Evolutionary conservation across 306 rosid species (phyloP), one percentile per base, ranked within the genome.

Genomic region (Styphnolobium japonicum): DNA sequence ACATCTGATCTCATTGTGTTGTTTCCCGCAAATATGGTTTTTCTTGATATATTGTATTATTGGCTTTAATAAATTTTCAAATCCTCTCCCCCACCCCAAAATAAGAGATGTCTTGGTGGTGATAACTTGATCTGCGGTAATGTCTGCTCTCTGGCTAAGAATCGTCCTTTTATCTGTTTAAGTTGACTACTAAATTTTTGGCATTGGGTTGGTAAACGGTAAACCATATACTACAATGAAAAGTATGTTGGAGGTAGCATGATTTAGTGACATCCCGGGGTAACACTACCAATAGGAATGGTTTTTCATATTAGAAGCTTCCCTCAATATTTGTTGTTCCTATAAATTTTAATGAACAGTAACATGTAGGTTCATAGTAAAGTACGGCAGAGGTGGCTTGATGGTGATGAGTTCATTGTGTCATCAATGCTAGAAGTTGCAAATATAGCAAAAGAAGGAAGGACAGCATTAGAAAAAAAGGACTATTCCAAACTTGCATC

Each of bases 371-470:
- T 95, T 62, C 98, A 92, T 73, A 88, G 93, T 61, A 86, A 93
- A 19, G 98, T 92, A 40, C 82, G 96, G 9, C 90, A 91, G 79
- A 88, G 97, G 81, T 95, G 98, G 98, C 97, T 91, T 10, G 76
- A 82, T 65, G 97, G 98, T 0, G 98, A 95, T 2, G 85, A 90
- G 86, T 78, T 95, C 78, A 87, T 95, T 33, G 87, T 88, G 80
- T 91, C 96, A 65, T 83, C 98, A 7, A 91, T 95, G 87, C 76
- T 23, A 70, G 92, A 92, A 81, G 89, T 95, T 45, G 98, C 98
- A 57, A 78, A 69, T 66, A 67, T 91, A 71, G 98, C 98, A 3
- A 37, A 81, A 68, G 92, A 91, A 90, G 98, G 98, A 85, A 88
- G 78, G 80, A 37, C 45, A 4, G 94, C 76, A 29, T 71, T 95